Base-by-base conservation (phyloP, 352 stramenopile species). In the Pythium oligandrum region DNA sequence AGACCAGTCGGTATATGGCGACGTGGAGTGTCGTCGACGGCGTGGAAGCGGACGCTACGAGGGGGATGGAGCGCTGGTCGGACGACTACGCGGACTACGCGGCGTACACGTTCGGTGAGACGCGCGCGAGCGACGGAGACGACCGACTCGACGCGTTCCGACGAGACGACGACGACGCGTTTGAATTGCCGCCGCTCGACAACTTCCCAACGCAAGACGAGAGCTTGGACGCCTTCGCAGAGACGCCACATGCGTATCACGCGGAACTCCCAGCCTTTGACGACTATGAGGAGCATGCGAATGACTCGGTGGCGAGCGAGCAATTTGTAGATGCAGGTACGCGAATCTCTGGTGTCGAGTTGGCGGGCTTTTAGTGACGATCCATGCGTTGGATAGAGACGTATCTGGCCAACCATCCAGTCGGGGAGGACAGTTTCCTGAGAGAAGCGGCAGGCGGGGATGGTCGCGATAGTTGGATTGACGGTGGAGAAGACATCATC, bases 301-400 rank as follows among this genome's bases (percentile, higher is more conserved):
- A 48, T 3, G 47, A 52, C 17, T 69, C 71, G 10, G 58, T 69
- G 10, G 57, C 55, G 11, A 73, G 79, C 10, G 73, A 87, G 12
- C 74, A 89, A 40, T 91, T 91, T 59, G 61, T 88, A 2, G 76
- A 91, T 55, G 81, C 75, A 48, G 80, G 80, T 90, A 51, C 37
- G 73, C 70, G 49, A 46, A 26, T 10, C 17, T 10, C 26, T 54
- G 35, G 26, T 17, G 9, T 40, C 35, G 43, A 48, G 44, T 51
- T 31, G 17, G 17, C 17, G 17, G 17, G 17, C 17, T 26, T 26
- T 26, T 26, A 26, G 17, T 26, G 17, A 26, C 17, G 17, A 26
- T 26, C 17, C 17, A 26, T 26, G 17, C 17, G 17, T 26, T 26
- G 17, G 17, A 26, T 26, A 68, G 61, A 64, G 52, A 48, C 51